Evolutionary conservation across 257 asterid species (phyloP).

Genomic region (Gentiana dahurica): DNA sequence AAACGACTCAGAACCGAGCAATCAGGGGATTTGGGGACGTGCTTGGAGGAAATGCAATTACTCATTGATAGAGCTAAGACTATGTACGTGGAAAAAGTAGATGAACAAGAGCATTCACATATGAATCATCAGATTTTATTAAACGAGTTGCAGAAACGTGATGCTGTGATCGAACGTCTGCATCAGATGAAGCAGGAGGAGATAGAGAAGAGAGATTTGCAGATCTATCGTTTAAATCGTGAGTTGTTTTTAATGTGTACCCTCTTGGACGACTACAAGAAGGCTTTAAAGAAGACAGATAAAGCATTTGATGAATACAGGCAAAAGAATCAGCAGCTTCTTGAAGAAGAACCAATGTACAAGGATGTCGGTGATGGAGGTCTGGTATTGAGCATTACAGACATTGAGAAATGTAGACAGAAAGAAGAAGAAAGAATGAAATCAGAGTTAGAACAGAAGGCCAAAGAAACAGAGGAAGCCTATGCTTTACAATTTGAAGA

Average conservation of each 20-base stretch:
- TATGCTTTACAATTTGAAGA: slow-evolving; percentile 19
- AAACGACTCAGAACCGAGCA: slow-evolving; percentile 59
- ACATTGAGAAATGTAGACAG: slow-evolving; percentile 42
- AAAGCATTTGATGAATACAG: slow-evolving; percentile 60
- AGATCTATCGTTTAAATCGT: slow-evolving; percentile 51
- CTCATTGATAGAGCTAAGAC: slow-evolving; percentile 30
- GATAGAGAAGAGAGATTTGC: slow-evolving; percentile 40
- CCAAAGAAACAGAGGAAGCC: slow-evolving; percentile 37
- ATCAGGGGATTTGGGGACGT: slow-evolving; percentile 44
- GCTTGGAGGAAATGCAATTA: slow-evolving; percentile 54
- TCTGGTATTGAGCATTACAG: slow-evolving; percentile 50
- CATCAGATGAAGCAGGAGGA: slow-evolving; percentile 49
- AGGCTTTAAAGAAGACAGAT: slow-evolving; percentile 54
- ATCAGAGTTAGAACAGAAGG: slow-evolving; percentile 28
- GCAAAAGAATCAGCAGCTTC: slow-evolving; percentile 23
- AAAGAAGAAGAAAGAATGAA: slow-evolving; percentile 43
- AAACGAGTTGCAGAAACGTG: slow-evolving; percentile 63
- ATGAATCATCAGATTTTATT: slow-evolving; percentile 45
- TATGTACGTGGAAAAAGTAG: slow-evolving; percentile 42
- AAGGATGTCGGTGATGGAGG: slow-evolving; percentile 73
- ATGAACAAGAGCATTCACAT: slow-evolving; percentile 21
- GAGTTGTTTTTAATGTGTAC: slow-evolving; percentile 53
- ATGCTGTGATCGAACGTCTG: slow-evolving; percentile 32
- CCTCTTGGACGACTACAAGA: slow-evolving; percentile 60
- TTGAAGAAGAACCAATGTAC: slow-evolving; percentile 64